A percentile compares a stretch with the other conserved stretches of the same genome.
These are phyloP conservation scores for Bonnemaisonia californica DNA, from an alignment of 31 red algal species.

Conservation along the genomic window DNA sequence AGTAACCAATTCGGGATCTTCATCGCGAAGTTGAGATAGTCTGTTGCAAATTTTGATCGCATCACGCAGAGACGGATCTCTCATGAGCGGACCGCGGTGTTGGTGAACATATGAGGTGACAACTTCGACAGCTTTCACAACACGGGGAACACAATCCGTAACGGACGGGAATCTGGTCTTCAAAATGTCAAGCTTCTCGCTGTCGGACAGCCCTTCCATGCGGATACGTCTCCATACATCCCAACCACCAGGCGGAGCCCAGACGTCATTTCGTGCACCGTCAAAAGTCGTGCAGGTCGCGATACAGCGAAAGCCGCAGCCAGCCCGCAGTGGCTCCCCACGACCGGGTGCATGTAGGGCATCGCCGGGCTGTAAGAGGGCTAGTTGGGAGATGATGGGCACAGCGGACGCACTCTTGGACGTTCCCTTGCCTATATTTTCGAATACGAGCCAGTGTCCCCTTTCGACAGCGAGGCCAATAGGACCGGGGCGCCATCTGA, in stretches of 20 bases:
- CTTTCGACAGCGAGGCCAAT: constrained; percentile 79
- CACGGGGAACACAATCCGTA: constrained; percentile 41
- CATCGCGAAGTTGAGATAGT: constrained; percentile 13
- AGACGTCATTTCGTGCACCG: constrained; percentile 20
- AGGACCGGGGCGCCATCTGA: constrained; percentile 92
- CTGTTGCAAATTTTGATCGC: constrained; percentile 48
- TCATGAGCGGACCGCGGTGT: constrained; percentile 25
- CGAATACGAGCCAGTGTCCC: constrained; percentile 90
- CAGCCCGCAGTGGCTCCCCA: constrained; percentile 57
- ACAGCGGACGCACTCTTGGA: constrained; percentile 32
- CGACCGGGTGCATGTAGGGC: constrained; percentile 60
- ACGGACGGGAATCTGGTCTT: constrained; percentile 41
- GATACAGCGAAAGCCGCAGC: constrained; percentile 82
- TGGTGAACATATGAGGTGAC: background rate
- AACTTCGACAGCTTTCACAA: constrained; percentile 32
- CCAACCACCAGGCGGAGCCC: constrained; percentile 77
- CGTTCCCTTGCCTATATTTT: constrained; percentile 68
- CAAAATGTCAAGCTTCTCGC: constrained; percentile 49
- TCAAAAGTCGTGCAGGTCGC: constrained; percentile 65
- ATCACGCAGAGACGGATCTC: constrained; percentile 49
- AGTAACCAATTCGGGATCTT: constrained; percentile 19
- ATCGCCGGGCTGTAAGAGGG: constrained; percentile 66
- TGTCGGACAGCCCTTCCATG: constrained; percentile 37
- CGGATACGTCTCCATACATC: constrained; percentile 40
- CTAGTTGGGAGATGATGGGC: constrained; percentile 64